Base-by-base conservation (phyloP, 768 basidiomycete genomes). In the Russula earlei region DNA sequence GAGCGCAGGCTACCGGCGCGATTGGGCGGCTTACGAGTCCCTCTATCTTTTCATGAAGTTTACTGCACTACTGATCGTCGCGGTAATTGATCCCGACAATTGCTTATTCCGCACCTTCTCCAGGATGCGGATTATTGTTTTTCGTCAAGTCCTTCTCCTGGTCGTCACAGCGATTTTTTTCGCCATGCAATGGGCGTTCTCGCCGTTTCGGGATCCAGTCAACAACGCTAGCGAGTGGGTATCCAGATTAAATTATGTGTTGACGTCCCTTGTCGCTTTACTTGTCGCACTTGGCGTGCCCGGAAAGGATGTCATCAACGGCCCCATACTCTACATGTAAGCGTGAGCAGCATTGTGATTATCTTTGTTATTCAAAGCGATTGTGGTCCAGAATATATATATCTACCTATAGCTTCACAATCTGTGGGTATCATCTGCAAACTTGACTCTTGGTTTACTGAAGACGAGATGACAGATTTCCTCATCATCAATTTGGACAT, bases 151-250 rank as follows among this genome's bases (percentile, higher is more conserved):
- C 20, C 64, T 84, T 17, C 74, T 91, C 14, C 68, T 87, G 17
- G 61, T 74, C 7, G 75, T 80, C 33, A 81, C 81, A 52, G 61
- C 79, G 14, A 69, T 72, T 12, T 87, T 85, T 65, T 85, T 87
- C 64, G 56, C 76, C 25, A 64, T 78, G 4, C 85, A 88, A 62
- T 83, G 82, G 61, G 64, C 77, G 27, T 69, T 79, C 50, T 74
- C 75, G 1, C 84, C 86, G 6, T 87, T 87, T 66, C 63, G 82
- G 55, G 79, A 87, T 63, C 84, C 84, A 19, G 76, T 83, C 55
- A 80, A 79, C 66, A 88, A 88, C 67, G 83, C 84, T 1, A 83
- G 80, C 66, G 85, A 88, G 74, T 85, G 82, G 80, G 76, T 77
- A 11, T 86, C 84, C 42, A 69, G 87, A 48, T 66, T 84, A 43